phyloP scores from a whole-genome alignment of 495 filamentous ascomycete genomes.

The Xylaria nigripes region DNA sequence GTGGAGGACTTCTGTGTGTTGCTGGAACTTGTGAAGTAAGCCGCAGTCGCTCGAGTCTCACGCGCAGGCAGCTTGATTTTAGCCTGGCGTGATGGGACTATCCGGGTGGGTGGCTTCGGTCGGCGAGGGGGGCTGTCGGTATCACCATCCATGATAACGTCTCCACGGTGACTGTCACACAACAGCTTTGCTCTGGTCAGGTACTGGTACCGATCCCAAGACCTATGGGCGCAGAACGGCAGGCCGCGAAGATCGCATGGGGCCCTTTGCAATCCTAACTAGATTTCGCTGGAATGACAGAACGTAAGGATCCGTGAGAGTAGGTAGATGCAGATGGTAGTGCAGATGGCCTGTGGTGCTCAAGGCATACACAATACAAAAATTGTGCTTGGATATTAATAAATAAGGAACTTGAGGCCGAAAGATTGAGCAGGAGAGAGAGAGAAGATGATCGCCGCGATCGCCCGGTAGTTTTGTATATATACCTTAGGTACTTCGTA shows the following conservation, averaged over 20 bases:
- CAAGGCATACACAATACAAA: background rate
- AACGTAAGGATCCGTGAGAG: no score
- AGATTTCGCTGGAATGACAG: background rate
- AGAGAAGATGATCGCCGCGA: background rate
- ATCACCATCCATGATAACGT: slow-evolving; percentile 5
- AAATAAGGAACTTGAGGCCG: background rate
- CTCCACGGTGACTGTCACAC: background rate
- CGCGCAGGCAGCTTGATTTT: slow-evolving; percentile 18
- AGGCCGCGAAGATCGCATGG: background rate
- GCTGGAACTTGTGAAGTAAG: slow-evolving; percentile 8
- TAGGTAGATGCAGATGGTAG: background rate
- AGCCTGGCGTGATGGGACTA: slow-evolving; percentile 19
- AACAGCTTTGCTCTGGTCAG: background rate
- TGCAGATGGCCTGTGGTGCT: background rate
- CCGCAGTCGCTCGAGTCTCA: slow-evolving; percentile 15
- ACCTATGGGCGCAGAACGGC: background rate
- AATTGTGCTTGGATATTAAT: background rate
- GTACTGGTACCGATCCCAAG: background rate
- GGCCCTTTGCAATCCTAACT: background rate
- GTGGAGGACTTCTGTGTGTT: background rate
- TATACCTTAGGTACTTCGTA: no score
- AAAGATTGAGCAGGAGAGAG: background rate
- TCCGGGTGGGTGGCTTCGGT: slow-evolving; percentile 11
- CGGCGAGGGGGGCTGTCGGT: slow-evolving; percentile 1
- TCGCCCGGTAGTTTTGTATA: no score